Percentiles rank a stretch among this genome's conserved stretches.
Conservation (phyloP, 345 rosid species). For the Aquilaria yunnanensis region DNA sequence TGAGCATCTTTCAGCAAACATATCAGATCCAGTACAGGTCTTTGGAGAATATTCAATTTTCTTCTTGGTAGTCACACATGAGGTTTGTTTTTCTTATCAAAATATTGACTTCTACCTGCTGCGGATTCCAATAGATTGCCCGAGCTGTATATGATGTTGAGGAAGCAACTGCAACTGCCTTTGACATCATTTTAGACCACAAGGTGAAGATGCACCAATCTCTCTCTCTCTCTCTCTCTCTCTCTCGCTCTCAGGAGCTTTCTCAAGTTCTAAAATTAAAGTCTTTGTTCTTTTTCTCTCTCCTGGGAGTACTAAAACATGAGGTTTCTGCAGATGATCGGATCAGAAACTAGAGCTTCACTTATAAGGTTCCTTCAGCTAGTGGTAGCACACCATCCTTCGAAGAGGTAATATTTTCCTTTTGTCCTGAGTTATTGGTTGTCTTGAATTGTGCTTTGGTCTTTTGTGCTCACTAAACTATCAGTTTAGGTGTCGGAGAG, state of each 20-base stretch:
- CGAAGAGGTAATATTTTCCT: constrained; percentile 47
- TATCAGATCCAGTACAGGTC: constrained; percentile 81
- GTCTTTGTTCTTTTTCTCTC: constrained; percentile 1
- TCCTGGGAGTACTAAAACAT: constrained; percentile 7
- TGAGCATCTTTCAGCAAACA: constrained; percentile 56
- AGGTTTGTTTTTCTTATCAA: neutral
- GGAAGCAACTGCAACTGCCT: constrained; percentile 81
- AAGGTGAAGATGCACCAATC: constrained; percentile 41
- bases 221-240: constrained; percentile 5
- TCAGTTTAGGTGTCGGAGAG: constrained; percentile 82
- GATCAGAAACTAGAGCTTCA: constrained; percentile 65
- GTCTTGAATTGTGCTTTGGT: constrained; percentile 18
- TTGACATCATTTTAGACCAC: constrained; percentile 67
- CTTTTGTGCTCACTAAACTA: constrained; percentile 24
- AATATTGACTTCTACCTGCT: constrained; percentile 17
- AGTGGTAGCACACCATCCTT: constrained; percentile 92
- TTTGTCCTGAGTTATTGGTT: constrained; percentile 7
- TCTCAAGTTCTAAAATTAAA: neutral
- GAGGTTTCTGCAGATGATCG: constrained; percentile 58
- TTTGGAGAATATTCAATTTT: constrained; percentile 17
- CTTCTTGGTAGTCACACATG: constrained; percentile 2
- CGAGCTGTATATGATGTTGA: constrained; percentile 84
- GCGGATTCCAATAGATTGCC: constrained; percentile 50
- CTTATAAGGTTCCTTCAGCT: constrained; percentile 81
- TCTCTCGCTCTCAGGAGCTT: neutral